These are phyloP conservation scores for Alternaria alternata DNA, from an alignment of 2,329 filamentous ascomycete genomes.

Conservation along the genomic window DNA sequence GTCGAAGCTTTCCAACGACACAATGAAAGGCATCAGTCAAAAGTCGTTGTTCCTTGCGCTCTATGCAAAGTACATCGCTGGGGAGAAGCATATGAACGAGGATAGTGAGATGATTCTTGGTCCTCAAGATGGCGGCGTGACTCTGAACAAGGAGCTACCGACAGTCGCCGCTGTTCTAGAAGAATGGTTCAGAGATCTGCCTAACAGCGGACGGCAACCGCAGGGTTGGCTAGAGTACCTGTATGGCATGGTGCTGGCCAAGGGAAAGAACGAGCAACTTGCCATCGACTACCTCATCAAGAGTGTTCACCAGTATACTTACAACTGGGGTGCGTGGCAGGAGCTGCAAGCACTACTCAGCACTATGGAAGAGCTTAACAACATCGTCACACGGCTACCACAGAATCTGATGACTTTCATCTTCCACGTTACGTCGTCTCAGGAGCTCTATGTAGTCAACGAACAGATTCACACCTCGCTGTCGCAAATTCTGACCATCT, in stretches of 20 bases:
- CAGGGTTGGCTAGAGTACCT: conserved; percentile 96
- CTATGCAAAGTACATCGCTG: conserved; percentile 91
- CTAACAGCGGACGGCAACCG: conserved; percentile 65
- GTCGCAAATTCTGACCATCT: conserved; percentile 80
- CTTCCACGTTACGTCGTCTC: conserved; percentile 88
- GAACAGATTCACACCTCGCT: conserved; percentile 77
- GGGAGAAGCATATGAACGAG: conserved; percentile 95
- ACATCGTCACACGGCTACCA: conserved; percentile 75
- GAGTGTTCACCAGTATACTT: conserved; percentile 88
- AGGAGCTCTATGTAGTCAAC: conserved; percentile 89
- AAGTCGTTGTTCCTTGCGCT: conserved; percentile 91
- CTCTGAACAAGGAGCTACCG: conserved; percentile 84
- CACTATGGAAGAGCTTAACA: conserved; percentile 82
- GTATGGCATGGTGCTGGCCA: conserved; percentile 89
- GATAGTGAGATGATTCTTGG: conserved; percentile 98
- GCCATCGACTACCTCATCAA: conserved; percentile 87
- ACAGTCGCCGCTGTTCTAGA: conserved; percentile 78
- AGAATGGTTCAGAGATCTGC: conserved; percentile 77
- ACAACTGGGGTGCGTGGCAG: conserved; percentile 97
- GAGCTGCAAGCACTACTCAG: conserved; percentile 85
- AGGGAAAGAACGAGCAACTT: conserved; percentile 86
- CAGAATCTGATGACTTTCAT: conserved; percentile 93
- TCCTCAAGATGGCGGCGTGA: conserved; percentile 85
- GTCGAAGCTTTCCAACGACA: conserved; percentile 41
- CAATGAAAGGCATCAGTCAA: conserved; percentile 72